Conservation (phyloP, 805 yeast species). For the Brettanomyces anomalus region DNA sequence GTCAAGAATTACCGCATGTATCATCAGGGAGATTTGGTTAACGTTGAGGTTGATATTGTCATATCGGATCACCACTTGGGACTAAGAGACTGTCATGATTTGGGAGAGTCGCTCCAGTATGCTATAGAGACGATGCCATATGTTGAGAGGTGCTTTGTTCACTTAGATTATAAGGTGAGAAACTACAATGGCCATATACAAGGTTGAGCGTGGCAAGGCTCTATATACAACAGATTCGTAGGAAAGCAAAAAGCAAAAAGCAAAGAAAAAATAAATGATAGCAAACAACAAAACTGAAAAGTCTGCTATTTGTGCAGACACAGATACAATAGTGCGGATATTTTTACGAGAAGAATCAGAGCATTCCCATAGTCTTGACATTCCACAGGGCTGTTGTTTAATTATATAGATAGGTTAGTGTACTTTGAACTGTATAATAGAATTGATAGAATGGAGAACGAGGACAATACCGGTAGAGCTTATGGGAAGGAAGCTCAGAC, state of each 20-base stretch:
- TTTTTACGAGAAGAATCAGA: too few species aligned
- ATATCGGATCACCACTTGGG: conserved; percentile 37
- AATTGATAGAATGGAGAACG: too few species aligned
- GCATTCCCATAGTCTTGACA: too few species aligned
- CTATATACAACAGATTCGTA: too few species aligned
- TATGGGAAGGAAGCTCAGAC: too few species aligned
- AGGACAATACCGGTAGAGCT: too few species aligned
- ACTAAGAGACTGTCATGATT: conserved; percentile 65
- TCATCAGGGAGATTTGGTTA: conserved; percentile 69
- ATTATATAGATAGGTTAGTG: too few species aligned
- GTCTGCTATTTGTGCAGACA: too few species aligned
- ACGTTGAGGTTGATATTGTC: conserved; percentile 70
- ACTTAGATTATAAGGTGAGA: conserved; percentile 48
- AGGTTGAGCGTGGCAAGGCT: conserved; percentile 1
- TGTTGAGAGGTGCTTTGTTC: conserved; percentile 78
- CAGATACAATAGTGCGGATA: too few species aligned
- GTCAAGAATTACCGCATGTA: conserved; percentile 63
- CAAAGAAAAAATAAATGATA: neutral
- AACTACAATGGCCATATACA: conserved; percentile 30
- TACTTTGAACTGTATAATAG: too few species aligned
- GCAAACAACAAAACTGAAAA: too few species aligned
- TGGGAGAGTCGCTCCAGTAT: conserved; percentile 75
- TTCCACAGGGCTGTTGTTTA: too few species aligned
- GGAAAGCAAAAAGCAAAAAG: neutral
- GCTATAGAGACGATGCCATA: conserved; percentile 69